Base-by-base conservation (phyloP, 495 filamentous ascomycete genomes). In the Daldinia loculata region DNA sequence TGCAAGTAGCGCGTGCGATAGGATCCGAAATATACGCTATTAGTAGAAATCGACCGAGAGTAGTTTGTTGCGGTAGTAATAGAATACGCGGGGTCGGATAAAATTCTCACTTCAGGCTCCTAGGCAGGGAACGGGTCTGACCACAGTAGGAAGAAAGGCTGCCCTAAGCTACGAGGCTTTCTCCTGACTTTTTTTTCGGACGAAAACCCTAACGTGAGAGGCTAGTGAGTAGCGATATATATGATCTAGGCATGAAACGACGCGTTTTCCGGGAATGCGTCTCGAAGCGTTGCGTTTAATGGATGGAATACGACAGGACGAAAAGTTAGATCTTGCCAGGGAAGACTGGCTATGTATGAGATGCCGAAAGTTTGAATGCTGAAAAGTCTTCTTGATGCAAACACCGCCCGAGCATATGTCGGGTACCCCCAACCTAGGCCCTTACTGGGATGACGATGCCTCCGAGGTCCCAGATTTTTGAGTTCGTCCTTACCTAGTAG, bases 381-480 rank as follows among this genome's bases (percentile, higher is more conserved):
- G 45, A 50, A 72, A 73, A 70, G 66, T 67, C 61, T 74, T 66
- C 55, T 32, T 32, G 62, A 66, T 70, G 71, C 67, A 74, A 74
- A 74, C 71, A 74, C 63, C 50, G 36, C 51, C 57, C 61, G 57
- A 65, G 55, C 64, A 74, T 67, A 74, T 70, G 67, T 66, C 56
- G 50, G 62, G 56, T 61, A 58, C 51, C 50, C 63, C 63, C 48
- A 63, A 61, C 51, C 57, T 53, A 70, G 61, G 39, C 63, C 67
- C 67, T 58, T 59, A 61, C 56, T 67, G 63, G 71, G 71, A 61
- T 74, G 71, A 67, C 71, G 71, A 74, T 74, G 67, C 67, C 63
- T 67, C 66, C 62, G 43, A 55, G 59, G 71, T 60, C 60, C 63
- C 71, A 67, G 67, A 70, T 30, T 66, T 74, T 74, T 71, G 67